Conservation (phyloP, 345 rosid genomes). For the Eucalyptus dawsonii region DNA sequence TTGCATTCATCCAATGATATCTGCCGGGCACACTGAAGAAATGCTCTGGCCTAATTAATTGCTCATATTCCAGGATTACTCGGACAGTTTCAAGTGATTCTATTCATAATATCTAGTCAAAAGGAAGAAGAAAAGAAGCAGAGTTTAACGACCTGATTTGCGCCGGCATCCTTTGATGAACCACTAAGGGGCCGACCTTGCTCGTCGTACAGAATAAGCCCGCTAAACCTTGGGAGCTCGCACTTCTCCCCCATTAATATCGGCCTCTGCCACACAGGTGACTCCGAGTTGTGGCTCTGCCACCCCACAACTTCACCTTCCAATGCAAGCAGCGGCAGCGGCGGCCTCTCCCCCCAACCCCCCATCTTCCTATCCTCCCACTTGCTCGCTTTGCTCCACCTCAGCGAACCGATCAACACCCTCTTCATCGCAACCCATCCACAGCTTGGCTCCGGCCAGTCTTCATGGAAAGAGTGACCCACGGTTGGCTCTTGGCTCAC, state of each 20-base stretch:
- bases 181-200: conserved; percentile 31
- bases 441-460: conserved; percentile 2
- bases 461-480: neutral
- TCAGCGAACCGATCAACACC: conserved; percentile 33
- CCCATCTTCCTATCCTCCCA: conserved; percentile 27
- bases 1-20: neutral
- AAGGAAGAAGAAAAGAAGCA: neutral
- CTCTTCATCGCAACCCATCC: conserved; percentile 32
- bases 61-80: neutral
- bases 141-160: neutral
- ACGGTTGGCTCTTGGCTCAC: neutral
- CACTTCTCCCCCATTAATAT: conserved; percentile 88
- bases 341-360: neutral
- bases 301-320: conserved; percentile 6
- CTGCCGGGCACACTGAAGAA: neutral
- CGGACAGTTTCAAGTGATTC: neutral
- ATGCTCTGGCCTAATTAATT: neutral
- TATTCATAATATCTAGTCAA: neutral
- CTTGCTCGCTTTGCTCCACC: conserved; percentile 61
- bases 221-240: conserved; percentile 66
- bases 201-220: conserved; percentile 70
- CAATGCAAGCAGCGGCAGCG: conserved; percentile 3
- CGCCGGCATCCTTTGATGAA: neutral
- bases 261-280: conserved; percentile 76
- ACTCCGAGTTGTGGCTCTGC: conserved; percentile 48